Percentiles rank a stretch among this genome's conserved stretches.
Evolutionary conservation across 1,284 basidiomycete species (phyloP).

Genomic region (Pseudozyma thailandica): DNA sequence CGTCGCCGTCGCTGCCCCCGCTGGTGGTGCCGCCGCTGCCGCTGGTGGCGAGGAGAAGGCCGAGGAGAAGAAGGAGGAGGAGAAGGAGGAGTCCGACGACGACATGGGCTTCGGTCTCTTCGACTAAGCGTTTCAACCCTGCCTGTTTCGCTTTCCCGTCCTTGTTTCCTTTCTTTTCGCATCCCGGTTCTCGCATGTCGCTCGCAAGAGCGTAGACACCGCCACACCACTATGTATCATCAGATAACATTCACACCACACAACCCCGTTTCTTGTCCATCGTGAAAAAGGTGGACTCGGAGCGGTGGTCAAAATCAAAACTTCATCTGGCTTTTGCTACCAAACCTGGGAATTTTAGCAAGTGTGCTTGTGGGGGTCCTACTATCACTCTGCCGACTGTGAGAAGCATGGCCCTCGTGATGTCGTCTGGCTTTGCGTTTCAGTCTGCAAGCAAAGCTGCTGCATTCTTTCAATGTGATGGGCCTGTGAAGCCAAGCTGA

Average conservation of each 20-base stretch:
- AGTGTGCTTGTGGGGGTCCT: too few relatives aligned
- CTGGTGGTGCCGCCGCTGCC: constrained; percentile 75
- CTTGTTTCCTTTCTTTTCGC: not conserved
- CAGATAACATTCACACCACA: constrained; percentile 17
- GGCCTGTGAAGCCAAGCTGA: too few relatives aligned
- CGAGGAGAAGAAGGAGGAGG: constrained; percentile 75
- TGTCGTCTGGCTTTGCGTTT: too few relatives aligned
- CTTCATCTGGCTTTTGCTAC: constrained; percentile 14
- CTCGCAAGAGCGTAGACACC: not conserved
- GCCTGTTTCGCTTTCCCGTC: not conserved
- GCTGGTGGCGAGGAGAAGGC: constrained; percentile 79
- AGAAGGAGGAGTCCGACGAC: constrained; percentile 68
- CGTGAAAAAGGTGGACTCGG: not conserved
- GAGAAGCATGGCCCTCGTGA: too few relatives aligned
- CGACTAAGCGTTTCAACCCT: constrained; percentile 73
- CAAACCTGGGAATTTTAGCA: too few relatives aligned
- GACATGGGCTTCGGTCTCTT: constrained; percentile 80
- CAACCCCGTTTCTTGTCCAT: not conserved
- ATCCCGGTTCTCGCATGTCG: not conserved
- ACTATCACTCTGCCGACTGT: not conserved
- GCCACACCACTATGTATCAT: constrained; percentile 24
- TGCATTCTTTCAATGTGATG: too few relatives aligned
- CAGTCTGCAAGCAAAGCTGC: too few relatives aligned
- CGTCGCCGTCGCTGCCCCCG: constrained; percentile 71
- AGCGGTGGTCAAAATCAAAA: not conserved